A percentile compares a stretch with the other conserved stretches of the same genome.
phyloP scores from a whole-genome alignment of 2,329 filamentous ascomycete species.

The Trichoderma sp. region DNA sequence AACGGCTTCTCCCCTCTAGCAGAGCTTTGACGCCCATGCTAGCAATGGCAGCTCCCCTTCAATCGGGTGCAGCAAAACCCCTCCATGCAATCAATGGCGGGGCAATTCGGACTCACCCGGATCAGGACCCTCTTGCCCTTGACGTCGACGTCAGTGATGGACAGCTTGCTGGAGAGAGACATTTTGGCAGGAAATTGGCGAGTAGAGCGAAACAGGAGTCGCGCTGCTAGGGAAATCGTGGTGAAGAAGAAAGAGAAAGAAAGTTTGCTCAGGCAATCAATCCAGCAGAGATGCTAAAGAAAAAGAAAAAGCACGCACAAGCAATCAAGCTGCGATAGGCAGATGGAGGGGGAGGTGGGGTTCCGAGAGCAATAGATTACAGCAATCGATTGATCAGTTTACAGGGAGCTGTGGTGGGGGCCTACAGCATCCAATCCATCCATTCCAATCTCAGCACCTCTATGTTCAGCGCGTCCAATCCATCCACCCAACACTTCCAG shows the following conservation, averaged over 20 bases:
- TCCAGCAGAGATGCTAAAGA: background rate
- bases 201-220: constrained; percentile 2
- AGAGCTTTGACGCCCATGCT: background rate
- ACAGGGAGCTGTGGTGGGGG: constrained; percentile 14
- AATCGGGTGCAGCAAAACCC: background rate
- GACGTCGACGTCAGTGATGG: constrained; percentile 92
- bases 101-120: constrained; percentile 63
- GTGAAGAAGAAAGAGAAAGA: background rate
- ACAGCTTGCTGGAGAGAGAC: constrained; percentile 98
- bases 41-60: background rate
- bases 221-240: constrained; percentile 14
- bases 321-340: constrained; percentile 21
- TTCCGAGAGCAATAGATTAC: constrained; percentile 11
- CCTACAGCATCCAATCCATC: no score
- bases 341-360: constrained; percentile 22
- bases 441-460: background rate
- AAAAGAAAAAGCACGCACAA: constrained; percentile 22
- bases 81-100: constrained; percentile 28
- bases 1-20: background rate
- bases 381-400: constrained; percentile 4
- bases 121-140: constrained; percentile 98
- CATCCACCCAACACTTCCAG: background rate
- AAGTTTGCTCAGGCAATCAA: background rate
- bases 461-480: background rate
- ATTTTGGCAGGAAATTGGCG: constrained; percentile 52